phyloP scores from a whole-genome alignment of 345 rosid genomes.

The Dipteronia sinensis region DNA sequence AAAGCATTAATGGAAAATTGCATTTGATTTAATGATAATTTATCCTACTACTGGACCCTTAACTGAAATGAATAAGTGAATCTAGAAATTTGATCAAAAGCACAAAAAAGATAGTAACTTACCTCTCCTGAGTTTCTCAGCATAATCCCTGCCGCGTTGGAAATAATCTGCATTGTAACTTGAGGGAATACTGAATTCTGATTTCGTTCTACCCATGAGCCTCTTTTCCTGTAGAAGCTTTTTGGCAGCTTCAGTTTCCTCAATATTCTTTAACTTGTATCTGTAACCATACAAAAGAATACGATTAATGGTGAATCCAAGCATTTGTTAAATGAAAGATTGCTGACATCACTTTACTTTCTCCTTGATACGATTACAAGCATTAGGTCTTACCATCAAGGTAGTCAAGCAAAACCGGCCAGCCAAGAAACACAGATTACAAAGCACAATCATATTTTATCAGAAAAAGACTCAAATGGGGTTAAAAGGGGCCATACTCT shows the following conservation, averaged over 20 bases:
- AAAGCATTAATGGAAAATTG: neutral
- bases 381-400: neutral
- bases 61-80: neutral
- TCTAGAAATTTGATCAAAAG: neutral
- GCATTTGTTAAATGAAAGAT: neutral
- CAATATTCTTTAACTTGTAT: too few species aligned
- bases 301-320: neutral
- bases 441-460: constrained; percentile 3
- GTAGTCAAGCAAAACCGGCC: constrained; percentile 10
- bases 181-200: constrained; percentile 79
- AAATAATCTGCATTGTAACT: constrained; percentile 97
- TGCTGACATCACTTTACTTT: neutral
- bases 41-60: neutral
- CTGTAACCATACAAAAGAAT: too few species aligned
- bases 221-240: too few species aligned
- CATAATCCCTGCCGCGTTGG: constrained; percentile 91
- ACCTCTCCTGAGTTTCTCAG: constrained; percentile 95
- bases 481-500: constrained; percentile 51
- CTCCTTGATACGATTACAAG: neutral
- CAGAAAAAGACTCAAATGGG: neutral
- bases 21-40: neutral
- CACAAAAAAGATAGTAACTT: constrained; percentile 12
- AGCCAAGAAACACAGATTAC: neutral
- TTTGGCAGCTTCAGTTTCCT: too few species aligned
- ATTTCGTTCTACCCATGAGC: constrained; percentile 63